Evolutionary conservation across 2,329 filamentous ascomycete species (phyloP), one percentile per base, ranked within the genome.

Genomic region (Escovopsis sp.): DNA sequence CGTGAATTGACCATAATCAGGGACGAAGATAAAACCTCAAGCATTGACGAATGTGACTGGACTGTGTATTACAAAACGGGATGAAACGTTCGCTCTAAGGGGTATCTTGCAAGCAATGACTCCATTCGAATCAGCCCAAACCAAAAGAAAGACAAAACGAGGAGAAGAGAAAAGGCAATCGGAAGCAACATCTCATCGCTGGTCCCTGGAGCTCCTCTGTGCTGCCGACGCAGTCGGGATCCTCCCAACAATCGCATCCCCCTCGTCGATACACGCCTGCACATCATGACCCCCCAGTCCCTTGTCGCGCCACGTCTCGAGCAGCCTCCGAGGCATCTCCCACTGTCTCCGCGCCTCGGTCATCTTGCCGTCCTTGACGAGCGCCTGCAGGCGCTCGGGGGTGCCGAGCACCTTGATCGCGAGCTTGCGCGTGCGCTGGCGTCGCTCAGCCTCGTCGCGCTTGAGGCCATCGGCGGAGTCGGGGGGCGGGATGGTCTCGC

Each of bases 331-430:
- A 30, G 74, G 72, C 58, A 69, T 59, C 52, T 67, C 65, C 73
- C 75, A 80, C 47, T 71, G 66, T 45, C 59, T 60, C 50, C 66
- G 68, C 2, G 82, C 82, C 45, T 80, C 75, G 18, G 78, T 72
- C 32, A 66, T 53, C 49, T 68, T 73, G 26, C 80, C 82, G 40
- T 76, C 69, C 8, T 59, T 63, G 12, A 82, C 66, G 46, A 87
- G 61, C 32, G 55, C 55, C 46, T 71, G 67, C 47, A 89, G 55
- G 50, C 73, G 67, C 32, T 67, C 69, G 35, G 81, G 80, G 4
- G 74, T 71, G 6, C 68, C 71, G 6, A 86, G 58, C 6, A 77
- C 77, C 63, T 79, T 77, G 44, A 63, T 63, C 4, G 81, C 82
- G 6, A 80, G 67, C 51, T 77, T 67, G 47, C 68, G 71, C 48